Evolutionary conservation across 192 early-diverging fungal species (phyloP).

Genomic region (Rhizophagus sp.): DNA sequence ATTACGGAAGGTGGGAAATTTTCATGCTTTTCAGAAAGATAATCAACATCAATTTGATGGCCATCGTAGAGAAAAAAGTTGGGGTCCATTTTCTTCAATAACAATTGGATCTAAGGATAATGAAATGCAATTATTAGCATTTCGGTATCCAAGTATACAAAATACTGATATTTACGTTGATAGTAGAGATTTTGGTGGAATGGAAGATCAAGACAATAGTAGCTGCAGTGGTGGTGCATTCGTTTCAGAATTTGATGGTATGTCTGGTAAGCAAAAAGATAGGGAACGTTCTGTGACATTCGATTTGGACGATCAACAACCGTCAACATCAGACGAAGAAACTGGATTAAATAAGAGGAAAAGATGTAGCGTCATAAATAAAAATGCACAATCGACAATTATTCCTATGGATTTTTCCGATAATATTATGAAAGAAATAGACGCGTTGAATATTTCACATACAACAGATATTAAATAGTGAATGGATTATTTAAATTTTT

Average conservation of each 20-base stretch:
- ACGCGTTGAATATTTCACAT: not conserved
- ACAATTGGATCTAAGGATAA: not conserved
- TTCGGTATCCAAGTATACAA: constrained; percentile 25
- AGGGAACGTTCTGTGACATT: not conserved
- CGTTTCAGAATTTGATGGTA: not conserved
- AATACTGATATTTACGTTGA: not conserved
- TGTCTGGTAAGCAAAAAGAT: not conserved
- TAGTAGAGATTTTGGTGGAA: not conserved
- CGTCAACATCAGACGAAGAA: not conserved
- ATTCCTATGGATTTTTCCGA: not conserved
- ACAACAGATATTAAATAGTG: not conserved
- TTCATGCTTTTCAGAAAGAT: constrained; percentile 8
- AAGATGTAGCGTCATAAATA: not conserved
- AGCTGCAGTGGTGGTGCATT: not conserved
- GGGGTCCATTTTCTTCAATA: not conserved
- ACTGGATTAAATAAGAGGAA: not conserved
- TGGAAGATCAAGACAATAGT: not conserved
- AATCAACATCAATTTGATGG: not conserved
- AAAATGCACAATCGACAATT: not conserved
- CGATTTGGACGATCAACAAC: not conserved
- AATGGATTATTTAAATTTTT: not conserved
- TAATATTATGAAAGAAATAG: no score
- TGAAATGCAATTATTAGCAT: constrained; percentile 19
- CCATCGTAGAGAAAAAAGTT: constrained; percentile 6
- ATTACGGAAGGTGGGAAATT: not conserved